Evolutionary conservation across 1,284 basidiomycete genomes (phyloP), one percentile per base, ranked within the genome.

Genomic region (Gomphus bonarii): DNA sequence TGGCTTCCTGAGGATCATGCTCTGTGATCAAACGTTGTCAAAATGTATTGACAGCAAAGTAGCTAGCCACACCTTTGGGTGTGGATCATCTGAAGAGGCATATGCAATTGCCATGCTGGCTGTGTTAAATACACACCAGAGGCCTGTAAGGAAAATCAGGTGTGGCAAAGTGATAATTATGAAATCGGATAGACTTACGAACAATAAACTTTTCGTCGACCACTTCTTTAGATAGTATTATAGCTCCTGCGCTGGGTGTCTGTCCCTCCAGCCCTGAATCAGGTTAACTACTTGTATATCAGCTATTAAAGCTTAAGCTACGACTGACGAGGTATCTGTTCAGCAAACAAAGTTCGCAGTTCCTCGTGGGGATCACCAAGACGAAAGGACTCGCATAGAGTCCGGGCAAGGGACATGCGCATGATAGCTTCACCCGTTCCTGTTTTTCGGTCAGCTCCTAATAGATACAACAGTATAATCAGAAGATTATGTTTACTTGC

Each of bases 81-180:
- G 78, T 30, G 73, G 70, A 44, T 73, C 69, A 47, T 65, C 63
- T 43, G 78, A 74, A 22, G 81, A 80, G 8, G 77, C 77, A 62
- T 84, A 86, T 36, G 77, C 86, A 53, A 89, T 72, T 0, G 86
- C 84, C 85, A 90, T 88, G 66, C 83, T 86, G 31, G 79, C 72
- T n/a, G 87, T 83, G 10, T 87, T 89, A 70, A 90, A 90, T 38
- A 81, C 85, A 65, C 87, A 88, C 84, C 85, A 89, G 36, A 88
- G 67, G 38, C 84, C 79, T 28, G 76, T 84, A 58, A 22, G 53
- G 50, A 43, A 14, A 4, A 48, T 48, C 12, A 48, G 14, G 3
- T 30, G 31, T 22, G 20, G n/a, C n/a, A n/a, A n/a, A n/a, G 48
- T 31, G 6, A 31, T 10, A 50, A 9, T 31, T 3, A n/a, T 22